phyloP scores from a whole-genome alignment of 1,139 yeast genomes.

The Geotrichum australiense region DNA sequence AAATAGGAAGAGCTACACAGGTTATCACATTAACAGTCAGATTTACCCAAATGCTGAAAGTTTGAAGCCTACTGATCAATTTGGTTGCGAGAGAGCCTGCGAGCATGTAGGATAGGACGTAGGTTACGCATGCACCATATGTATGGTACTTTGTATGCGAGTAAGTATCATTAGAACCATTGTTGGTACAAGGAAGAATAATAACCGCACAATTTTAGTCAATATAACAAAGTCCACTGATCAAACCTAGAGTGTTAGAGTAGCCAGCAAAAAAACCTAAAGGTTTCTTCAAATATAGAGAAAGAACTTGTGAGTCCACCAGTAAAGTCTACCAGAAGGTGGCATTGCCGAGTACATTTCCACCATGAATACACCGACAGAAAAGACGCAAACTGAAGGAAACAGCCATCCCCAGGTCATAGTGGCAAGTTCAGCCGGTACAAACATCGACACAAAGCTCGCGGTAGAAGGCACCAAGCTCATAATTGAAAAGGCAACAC shows the following conservation, averaged over 20 bases:
- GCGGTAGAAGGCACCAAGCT: slow-evolving; percentile 64
- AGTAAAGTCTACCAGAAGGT: slow-evolving; percentile 57
- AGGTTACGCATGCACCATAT: slow-evolving; percentile 52
- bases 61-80: slow-evolving; percentile 52
- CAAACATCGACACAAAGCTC: slow-evolving; percentile 35
- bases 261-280: slow-evolving; percentile 54
- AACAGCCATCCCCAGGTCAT: slow-evolving; percentile 62
- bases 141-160: slow-evolving; percentile 42
- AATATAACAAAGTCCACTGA: slow-evolving; percentile 52
- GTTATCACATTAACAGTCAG: slow-evolving; percentile 48
- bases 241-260: slow-evolving; percentile 51
- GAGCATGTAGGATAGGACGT: slow-evolving; percentile 41
- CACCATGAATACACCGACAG: slow-evolving; percentile 50
- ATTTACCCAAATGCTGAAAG: slow-evolving; percentile 52
- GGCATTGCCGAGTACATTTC: slow-evolving; percentile 62
- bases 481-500: slow-evolving; percentile 59
- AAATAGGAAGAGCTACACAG: slow-evolving; percentile 54
- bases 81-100: slow-evolving; percentile 47
- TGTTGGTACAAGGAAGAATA: slow-evolving; percentile 47
- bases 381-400: slow-evolving; percentile 44
- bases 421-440: slow-evolving; percentile 53
- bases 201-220: slow-evolving; percentile 54
- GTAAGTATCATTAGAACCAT: slow-evolving; percentile 39
- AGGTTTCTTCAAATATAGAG: slow-evolving; percentile 38
- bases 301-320: slow-evolving; percentile 51